A percentile compares a stretch with the other conserved stretches of the same genome.
Conservation (phyloP, 2,329 filamentous ascomycete genomes). For the Phyllosticta citribraziliensis region DNA sequence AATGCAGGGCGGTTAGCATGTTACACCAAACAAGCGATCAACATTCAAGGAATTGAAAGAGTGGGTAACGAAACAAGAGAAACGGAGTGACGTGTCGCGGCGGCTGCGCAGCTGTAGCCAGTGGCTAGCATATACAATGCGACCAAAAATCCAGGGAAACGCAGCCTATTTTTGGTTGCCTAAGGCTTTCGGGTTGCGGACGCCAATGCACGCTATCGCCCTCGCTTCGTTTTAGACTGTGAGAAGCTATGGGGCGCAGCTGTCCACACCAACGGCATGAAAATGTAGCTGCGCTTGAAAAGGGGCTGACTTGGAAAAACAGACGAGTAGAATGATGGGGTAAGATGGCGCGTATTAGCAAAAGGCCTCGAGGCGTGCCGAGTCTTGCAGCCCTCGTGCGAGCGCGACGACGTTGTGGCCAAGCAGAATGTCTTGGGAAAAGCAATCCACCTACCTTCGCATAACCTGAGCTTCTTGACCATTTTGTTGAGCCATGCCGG, state of each 20-base stretch:
- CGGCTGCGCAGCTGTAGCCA: not conserved
- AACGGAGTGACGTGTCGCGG: not conserved
- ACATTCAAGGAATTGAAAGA: not conserved
- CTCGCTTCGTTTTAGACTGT: slow-evolving; percentile 14
- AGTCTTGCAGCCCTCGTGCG: not conserved
- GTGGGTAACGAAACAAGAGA: not conserved
- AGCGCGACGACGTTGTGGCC: not conserved
- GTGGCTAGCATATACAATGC: slow-evolving; percentile 2
- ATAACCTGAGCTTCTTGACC: slow-evolving; percentile 10
- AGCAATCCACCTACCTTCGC: slow-evolving; percentile 7
- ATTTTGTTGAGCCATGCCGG: slow-evolving; percentile 10
- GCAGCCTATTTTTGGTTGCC: slow-evolving; percentile 11
- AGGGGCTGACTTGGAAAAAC: not conserved
- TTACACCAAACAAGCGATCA: slow-evolving; percentile 2
- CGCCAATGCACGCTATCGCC: slow-evolving; percentile 29
- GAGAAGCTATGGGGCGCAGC: slow-evolving; percentile 9
- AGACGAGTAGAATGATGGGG: not conserved
- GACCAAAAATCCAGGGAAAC: slow-evolving; percentile 8
- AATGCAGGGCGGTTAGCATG: slow-evolving; percentile 13
- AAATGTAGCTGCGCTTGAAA: not conserved
- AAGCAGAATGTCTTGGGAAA: not conserved
- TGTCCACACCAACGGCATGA: not conserved
- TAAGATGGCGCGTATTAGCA: not conserved
- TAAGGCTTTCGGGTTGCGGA: slow-evolving; percentile 23
- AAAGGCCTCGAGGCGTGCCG: not conserved